Evolutionary conservation across 345 rosid genomes (phyloP).

Genomic region (Raphanus raphanistrum): DNA sequence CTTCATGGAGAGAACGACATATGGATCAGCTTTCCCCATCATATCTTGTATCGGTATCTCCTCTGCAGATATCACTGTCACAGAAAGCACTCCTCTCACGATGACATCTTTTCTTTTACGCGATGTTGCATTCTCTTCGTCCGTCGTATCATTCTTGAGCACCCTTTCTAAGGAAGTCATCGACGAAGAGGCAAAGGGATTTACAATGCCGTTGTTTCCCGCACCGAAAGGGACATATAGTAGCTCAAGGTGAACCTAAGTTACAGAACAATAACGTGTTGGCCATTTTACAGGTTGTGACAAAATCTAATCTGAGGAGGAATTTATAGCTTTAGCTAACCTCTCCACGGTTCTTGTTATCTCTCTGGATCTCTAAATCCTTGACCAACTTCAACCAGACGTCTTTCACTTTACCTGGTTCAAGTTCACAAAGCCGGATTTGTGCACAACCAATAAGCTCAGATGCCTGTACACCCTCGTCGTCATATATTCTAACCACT

Average conservation of each 20-base stretch:
- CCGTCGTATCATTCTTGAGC: conserved; percentile 58
- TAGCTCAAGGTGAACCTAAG: conserved; percentile 95
- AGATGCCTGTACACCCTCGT: conserved; percentile 90
- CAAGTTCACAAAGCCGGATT: conserved; percentile 69
- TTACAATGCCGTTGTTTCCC: conserved; percentile 47
- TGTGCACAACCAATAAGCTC: conserved; percentile 91
- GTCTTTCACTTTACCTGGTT: conserved; percentile 98
- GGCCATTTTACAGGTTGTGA: conserved; percentile 5
- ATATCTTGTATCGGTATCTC: conserved; percentile 78
- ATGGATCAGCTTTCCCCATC: conserved; percentile 98
- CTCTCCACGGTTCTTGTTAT: conserved; percentile 87
- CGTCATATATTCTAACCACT: conserved; percentile 81
- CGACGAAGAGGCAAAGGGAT: conserved; percentile 55
- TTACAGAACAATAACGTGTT: conserved; percentile 9
- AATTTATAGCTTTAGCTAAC: conserved; percentile 42
- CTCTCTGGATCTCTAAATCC: conserved; percentile 95
- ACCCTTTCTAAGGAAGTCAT: conserved; percentile 95
- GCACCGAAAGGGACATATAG: conserved; percentile 73
- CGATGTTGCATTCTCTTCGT: conserved; percentile 49
- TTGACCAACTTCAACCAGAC: conserved; percentile 95
- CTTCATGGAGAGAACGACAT: conserved; percentile 80
- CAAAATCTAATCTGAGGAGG: neutral
- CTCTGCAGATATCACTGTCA: conserved; percentile 93
- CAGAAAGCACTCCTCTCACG: conserved; percentile 87
- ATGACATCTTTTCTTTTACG: conserved; percentile 77